Base-by-base conservation (phyloP, 768 basidiomycete species). In the Naganishia antarctica region DNA sequence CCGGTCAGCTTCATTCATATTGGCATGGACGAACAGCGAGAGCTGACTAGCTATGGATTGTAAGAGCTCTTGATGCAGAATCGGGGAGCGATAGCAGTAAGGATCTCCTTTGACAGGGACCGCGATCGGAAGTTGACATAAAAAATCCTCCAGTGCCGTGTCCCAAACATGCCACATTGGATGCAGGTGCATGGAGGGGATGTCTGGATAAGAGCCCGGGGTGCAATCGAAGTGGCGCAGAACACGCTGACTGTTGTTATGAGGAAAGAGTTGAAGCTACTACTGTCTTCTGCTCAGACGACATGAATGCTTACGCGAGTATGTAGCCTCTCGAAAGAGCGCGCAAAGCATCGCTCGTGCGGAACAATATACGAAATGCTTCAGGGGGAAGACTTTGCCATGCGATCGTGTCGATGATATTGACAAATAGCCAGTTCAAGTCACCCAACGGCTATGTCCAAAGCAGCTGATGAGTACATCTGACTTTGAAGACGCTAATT, bases 81-180 rank as follows among this genome's bases (percentile, higher is more conserved):
- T 67, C 26, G 66, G 66, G 2, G 61, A 60, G n/a, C 66, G 66
- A 45, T 63, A 67, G 26, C 31, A 50, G 25, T 63, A 62, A n/a
- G 29, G 23, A 6, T 63, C 50, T 16, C 46, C 57, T 21, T 46
- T 46, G 16, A 40, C 25, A 12, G 64, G 47, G 15, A 34, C 28
- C 4, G 8, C 3, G 18, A 67, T 26, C 9, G 66, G 66, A 18
- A 67, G 32, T 50, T 67, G 61, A 31, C 40, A 43, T 5, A 63
- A 28, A n/a, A 67, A 63, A 31, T 67, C 66, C 46, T 67, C 66
- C 25, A 67, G 21, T 12, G 60, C 37, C 15, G 45, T 57, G 47
- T 67, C 66, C 66, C 66, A 67, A 37, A 49, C 49, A 26, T 60
- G 43, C 66, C 66, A 67, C 23, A 67, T 21, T 23, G 66, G 66